phyloP scores from a whole-genome alignment of 805 yeast genomes.

The Cyberlindnera mrakii region DNA sequence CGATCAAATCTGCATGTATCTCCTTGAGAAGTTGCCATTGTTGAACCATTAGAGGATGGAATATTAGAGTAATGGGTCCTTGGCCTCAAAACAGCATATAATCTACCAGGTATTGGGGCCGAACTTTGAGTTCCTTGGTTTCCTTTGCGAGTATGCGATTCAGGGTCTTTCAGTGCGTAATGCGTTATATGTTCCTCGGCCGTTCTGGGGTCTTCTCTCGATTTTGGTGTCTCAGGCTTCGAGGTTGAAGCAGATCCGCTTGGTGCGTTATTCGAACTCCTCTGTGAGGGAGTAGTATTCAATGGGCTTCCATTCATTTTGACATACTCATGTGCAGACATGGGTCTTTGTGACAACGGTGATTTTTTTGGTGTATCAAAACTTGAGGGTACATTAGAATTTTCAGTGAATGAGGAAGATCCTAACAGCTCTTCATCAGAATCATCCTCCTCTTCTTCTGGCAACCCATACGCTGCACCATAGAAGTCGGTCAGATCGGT shows the following conservation, averaged over 20 bases:
- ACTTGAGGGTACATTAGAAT: background rate
- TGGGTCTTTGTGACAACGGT: background rate
- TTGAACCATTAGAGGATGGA: too few species aligned
- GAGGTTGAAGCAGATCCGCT: background rate
- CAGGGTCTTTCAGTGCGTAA: too few species aligned
- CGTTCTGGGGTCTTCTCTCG: background rate
- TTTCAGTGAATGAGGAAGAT: background rate
- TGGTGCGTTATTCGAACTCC: background rate
- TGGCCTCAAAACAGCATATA: too few species aligned
- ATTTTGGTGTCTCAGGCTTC: background rate
- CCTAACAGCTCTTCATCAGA: background rate
- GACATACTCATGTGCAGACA: conserved; percentile 2
- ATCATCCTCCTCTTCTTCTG: background rate
- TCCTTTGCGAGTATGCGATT: too few species aligned
- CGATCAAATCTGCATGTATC: too few species aligned
- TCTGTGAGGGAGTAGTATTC: background rate
- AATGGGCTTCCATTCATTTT: conserved; percentile 1
- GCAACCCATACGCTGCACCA: conserved; percentile 1
- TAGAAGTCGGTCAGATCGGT: conserved; percentile 1
- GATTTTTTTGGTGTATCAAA: conserved; percentile 1
- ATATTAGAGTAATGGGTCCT: too few species aligned
- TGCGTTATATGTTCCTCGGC: background rate
- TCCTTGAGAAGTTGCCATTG: too few species aligned
- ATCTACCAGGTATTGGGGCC: too few species aligned
- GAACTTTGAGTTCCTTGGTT: too few species aligned